phyloP scores from a whole-genome alignment of 768 basidiomycete genomes.

The Leccinum sublutescens region DNA sequence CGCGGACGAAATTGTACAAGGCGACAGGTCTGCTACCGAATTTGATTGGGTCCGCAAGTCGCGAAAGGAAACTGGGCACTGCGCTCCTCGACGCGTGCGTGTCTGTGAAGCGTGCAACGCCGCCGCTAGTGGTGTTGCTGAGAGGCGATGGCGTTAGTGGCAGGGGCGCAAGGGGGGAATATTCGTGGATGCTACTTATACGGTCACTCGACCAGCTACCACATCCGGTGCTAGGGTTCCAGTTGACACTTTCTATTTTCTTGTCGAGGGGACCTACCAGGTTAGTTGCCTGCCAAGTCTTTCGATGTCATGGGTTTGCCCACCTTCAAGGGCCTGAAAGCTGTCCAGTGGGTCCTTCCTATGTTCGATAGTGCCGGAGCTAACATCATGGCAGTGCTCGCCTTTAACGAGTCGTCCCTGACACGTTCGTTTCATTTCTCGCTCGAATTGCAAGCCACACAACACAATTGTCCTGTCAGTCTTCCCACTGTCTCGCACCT shows the following conservation, averaged over 20 bases:
- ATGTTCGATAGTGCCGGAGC: not conserved
- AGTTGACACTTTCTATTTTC: constrained; percentile 1
- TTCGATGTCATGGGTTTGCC: constrained; percentile 1
- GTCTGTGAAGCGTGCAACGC: constrained; percentile 36
- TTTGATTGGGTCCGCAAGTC: constrained; percentile 50
- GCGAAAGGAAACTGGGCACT: constrained; percentile 21
- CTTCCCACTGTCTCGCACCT: not conserved
- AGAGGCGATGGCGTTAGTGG: constrained; percentile 28
- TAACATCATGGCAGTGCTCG: not conserved
- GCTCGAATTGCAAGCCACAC: not conserved
- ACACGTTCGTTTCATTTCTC: not conserved
- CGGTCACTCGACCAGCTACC: not conserved
- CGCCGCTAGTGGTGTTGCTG: constrained; percentile 23
- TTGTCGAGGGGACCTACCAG: not conserved
- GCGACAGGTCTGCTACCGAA: constrained; percentile 22
- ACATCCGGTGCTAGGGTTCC: not conserved
- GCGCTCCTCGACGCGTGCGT: constrained; percentile 28
- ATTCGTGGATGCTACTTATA: constrained; percentile 6
- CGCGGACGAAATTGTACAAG: constrained; percentile 19
- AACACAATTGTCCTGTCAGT: not conserved
- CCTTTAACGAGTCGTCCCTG: constrained; percentile 1
- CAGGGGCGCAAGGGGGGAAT: not conserved
- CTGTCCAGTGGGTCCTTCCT: not conserved
- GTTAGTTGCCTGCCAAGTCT: not conserved
- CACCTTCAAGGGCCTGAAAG: not conserved